A percentile compares a stretch with the other conserved stretches of the same genome.
Evolutionary conservation across 108 stramenopile genomes (phyloP).

Genomic region (Nitzschia sp.): DNA sequence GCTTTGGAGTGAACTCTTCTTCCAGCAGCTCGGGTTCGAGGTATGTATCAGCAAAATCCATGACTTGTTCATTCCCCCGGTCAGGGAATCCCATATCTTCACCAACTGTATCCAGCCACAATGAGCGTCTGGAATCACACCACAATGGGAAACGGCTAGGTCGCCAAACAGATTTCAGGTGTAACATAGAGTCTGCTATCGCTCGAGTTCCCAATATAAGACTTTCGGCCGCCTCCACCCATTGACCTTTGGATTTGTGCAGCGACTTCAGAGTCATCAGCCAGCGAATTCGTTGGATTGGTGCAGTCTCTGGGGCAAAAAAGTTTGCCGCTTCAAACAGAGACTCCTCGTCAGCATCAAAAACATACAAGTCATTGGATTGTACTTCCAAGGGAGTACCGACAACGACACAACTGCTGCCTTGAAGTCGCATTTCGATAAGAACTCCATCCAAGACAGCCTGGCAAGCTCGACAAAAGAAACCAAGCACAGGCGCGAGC

Average conservation of each 20-base stretch:
- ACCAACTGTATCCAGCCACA: constrained; percentile 73
- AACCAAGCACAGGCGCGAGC: constrained; percentile 59
- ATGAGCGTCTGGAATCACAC: constrained; percentile 58
- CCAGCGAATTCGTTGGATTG: constrained; percentile 77
- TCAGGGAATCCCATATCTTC: constrained; percentile 45
- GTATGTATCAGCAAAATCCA: constrained; percentile 72
- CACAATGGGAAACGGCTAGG: constrained; percentile 72
- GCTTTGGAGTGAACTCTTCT: not conserved
- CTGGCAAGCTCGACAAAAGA: constrained; percentile 77
- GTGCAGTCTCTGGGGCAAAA: constrained; percentile 68
- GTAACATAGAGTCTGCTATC: constrained; percentile 65
- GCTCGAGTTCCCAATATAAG: constrained; percentile 69
- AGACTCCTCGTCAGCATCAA: constrained; percentile 91
- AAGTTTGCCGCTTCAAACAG: constrained; percentile 79
- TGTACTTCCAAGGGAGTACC: constrained; percentile 36
- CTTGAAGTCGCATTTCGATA: constrained; percentile 73
- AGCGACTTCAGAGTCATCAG: constrained; percentile 65
- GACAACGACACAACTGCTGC: constrained; percentile 31
- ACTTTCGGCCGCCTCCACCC: constrained; percentile 82
- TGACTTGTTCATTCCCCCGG: constrained; percentile 62
- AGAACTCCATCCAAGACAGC: constrained; percentile 84
- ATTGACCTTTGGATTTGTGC: constrained; percentile 75
- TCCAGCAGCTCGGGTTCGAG: constrained; percentile 51
- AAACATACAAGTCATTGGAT: constrained; percentile 22
- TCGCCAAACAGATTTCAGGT: constrained; percentile 67